phyloP scores from a whole-genome alignment of 352 stramenopile species.

The Pythium inflatum region DNA sequence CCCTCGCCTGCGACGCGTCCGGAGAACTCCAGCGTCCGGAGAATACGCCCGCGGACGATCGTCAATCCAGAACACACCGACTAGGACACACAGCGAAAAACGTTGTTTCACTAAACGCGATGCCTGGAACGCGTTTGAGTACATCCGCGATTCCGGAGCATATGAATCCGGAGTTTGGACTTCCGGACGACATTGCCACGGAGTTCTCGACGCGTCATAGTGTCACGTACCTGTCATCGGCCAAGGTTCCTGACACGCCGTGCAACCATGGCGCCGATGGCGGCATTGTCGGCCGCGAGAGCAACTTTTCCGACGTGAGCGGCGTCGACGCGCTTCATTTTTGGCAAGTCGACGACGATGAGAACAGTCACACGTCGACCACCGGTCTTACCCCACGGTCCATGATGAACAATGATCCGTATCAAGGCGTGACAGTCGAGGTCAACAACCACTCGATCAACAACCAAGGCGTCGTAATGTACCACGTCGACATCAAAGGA shows the following conservation, averaged over 20 bases:
- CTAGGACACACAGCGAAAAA: background rate
- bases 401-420: constrained; percentile 49
- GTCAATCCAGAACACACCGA: constrained; percentile 8
- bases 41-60: too few relatives aligned
- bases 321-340: constrained; percentile 67
- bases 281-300: constrained; percentile 42
- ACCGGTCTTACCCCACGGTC: constrained; percentile 38
- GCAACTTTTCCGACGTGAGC: constrained; percentile 65
- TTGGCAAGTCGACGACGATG: constrained; percentile 49
- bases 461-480: constrained; percentile 76
- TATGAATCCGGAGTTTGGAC: constrained; percentile 48
- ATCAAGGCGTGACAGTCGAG: constrained; percentile 63
- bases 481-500: constrained; percentile 87
- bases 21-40: background rate
- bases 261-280: background rate
- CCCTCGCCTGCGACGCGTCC: background rate
- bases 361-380: constrained; percentile 37
- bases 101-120: constrained; percentile 1
- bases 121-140: constrained; percentile 46
- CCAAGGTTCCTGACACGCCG: constrained; percentile 15
- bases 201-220: constrained; percentile 62
- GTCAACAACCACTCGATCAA: constrained; percentile 61
- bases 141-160: constrained; percentile 56
- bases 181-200: constrained; percentile 36
- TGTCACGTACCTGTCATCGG: constrained; percentile 47